Evolutionary conservation across 441 rosid species (phyloP), one percentile per base, ranked within the genome.

Genomic region (Francoa sonchifolia): DNA sequence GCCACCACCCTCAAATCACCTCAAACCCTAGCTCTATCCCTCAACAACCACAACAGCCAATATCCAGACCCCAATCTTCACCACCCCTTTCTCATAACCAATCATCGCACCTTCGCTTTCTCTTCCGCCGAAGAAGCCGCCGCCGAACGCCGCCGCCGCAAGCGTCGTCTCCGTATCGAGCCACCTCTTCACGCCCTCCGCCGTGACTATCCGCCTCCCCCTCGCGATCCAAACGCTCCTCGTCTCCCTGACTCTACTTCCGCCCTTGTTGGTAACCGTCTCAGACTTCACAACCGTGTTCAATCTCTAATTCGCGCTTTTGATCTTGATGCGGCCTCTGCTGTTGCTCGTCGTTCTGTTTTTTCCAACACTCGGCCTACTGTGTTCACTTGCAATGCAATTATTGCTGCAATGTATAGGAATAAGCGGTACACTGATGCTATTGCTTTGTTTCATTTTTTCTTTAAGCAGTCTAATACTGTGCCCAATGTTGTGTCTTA

Each of bases 111-210:
- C 43, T 71, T 54, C 51, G 69, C 82, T 52, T 90, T 79, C 74
- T 67, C 90, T 35, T 77, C 93, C 33, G 93, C 96, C 7, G 98
- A 90, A 41, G 98, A 90, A 66, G 96, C 98, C 1, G 89, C 96
- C 0, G 93, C 96, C 0, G 96, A 82, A 8, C 96, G 94, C 41
- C 86, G 98, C 20, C 78, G 82, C 9, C 77, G 94, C 16, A 89
- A 86, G 55, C 93, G 96, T 14, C 87, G 86, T 2, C 94, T 82
- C 41, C 74, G 96, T 1, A 73, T 82, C 49, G 89, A 89, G 51
- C 98, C 98, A 1, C 98, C 98, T 0, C 83, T 79, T 35, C 82
- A 81, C 43, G 95, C 95, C 27, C 70, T 84, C 50, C 85, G 81
- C 0, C 61, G 79, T 6, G 76, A 74, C 23, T 69, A 61, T 6